Conservation (phyloP, 2,329 filamentous ascomycete species). For the Trichoderma koningii region DNA sequence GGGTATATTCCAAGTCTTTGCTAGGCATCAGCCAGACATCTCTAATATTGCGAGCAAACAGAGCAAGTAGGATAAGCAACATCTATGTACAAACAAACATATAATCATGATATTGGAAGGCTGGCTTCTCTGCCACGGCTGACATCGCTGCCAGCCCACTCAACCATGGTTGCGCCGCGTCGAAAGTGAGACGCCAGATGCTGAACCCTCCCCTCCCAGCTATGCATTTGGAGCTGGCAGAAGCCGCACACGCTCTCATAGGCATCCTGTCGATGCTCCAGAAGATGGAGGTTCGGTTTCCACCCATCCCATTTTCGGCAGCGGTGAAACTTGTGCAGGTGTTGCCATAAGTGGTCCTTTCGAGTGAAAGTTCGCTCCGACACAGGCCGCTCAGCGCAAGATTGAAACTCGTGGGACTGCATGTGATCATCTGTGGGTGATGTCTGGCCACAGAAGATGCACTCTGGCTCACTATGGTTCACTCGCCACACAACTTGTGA, state of each 20-base stretch:
- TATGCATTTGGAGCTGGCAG: slow-evolving; percentile 41
- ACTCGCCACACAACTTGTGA: slow-evolving; percentile 53
- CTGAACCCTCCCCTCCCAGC: slow-evolving; percentile 43
- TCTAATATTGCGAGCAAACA: not conserved
- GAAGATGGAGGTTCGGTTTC: slow-evolving; percentile 45
- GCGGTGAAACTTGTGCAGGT: slow-evolving; percentile 47
- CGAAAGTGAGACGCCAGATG: slow-evolving; percentile 49
- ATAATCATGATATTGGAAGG: too few relatives aligned
- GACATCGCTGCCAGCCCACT: slow-evolving; percentile 47
- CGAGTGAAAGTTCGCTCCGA: slow-evolving; percentile 47
- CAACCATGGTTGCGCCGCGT: slow-evolving; percentile 45
- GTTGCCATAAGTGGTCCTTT: slow-evolving; percentile 48
- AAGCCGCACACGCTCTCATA: slow-evolving; percentile 42
- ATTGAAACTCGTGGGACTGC: slow-evolving; percentile 45
- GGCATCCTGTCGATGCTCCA: slow-evolving; percentile 37
- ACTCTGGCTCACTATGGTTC: slow-evolving; percentile 46
- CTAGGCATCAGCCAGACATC: not conserved
- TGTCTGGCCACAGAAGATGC: slow-evolving; percentile 43
- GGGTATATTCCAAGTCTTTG: not conserved
- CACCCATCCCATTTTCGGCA: slow-evolving; percentile 53
- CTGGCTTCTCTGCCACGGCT: slow-evolving; percentile 40
- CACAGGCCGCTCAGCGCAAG: slow-evolving; percentile 52
- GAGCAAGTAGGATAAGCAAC: not conserved
- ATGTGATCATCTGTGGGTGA: slow-evolving; percentile 42
- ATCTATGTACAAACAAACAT: not conserved